These are phyloP conservation scores for Cryphonectria radicalis DNA, from an alignment of 2,329 filamentous ascomycete genomes.

Conservation along the genomic window DNA sequence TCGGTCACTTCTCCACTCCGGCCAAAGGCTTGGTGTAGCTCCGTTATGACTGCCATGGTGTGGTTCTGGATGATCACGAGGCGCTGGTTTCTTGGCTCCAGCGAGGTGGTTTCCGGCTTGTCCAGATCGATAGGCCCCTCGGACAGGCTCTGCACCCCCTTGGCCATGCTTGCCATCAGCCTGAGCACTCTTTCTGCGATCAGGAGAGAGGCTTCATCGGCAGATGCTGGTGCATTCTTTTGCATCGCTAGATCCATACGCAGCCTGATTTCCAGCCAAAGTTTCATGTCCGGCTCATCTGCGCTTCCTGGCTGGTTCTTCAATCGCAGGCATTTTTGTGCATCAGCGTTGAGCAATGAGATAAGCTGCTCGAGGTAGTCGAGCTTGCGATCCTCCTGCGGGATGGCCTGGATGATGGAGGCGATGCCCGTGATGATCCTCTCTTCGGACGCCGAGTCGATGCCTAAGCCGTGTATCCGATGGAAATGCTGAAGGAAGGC, in stretches of 20 bases:
- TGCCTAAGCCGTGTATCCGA: conserved; percentile 54
- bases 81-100: conserved; percentile 31
- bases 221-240: conserved; percentile 30
- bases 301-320: conserved; percentile 37
- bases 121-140: conserved; percentile 73
- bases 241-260: conserved; percentile 20
- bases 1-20: conserved; percentile 71
- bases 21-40: conserved; percentile 57
- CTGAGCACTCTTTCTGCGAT: conserved; percentile 62
- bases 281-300: conserved; percentile 31
- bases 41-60: conserved; percentile 52
- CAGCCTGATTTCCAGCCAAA: conserved; percentile 27
- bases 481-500: conserved; percentile 71
- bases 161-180: conserved; percentile 72
- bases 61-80: conserved; percentile 47
- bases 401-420: conserved; percentile 73
- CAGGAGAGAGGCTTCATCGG: conserved; percentile 52
- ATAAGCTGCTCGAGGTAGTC: conserved; percentile 62
- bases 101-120: conserved; percentile 36
- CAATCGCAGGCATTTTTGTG: conserved; percentile 49
- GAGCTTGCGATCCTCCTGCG: conserved; percentile 59
- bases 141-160: conserved; percentile 69
- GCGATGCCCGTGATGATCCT: conserved; percentile 75
- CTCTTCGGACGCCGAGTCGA: conserved; percentile 71
- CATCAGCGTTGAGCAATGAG: conserved; percentile 64